These are phyloP conservation scores for Zarea fungicola DNA, from an alignment of 2,329 filamentous ascomycete species.

Conservation along the genomic window DNA sequence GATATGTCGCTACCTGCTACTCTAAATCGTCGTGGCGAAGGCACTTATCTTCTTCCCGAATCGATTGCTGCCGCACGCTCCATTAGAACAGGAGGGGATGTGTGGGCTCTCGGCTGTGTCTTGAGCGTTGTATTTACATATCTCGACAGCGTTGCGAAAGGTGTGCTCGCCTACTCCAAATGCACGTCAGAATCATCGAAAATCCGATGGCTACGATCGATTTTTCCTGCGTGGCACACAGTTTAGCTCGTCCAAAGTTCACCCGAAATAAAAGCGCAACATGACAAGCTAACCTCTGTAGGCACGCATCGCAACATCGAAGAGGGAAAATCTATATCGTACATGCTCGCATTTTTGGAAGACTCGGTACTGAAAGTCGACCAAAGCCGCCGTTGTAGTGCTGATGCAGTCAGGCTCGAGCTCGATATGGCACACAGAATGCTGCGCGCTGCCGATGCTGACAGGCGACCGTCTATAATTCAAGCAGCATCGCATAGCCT, in stretches of 20 bases:
- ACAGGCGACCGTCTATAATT: neutral
- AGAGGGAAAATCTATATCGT: constrained; percentile 21
- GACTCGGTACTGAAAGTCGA: constrained; percentile 20
- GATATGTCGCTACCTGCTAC: constrained; percentile 21
- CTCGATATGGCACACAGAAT: constrained; percentile 12
- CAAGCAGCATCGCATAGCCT: constrained; percentile 11
- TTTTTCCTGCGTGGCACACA: constrained; percentile 18
- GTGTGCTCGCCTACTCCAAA: constrained; percentile 20
- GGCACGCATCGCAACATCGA: constrained; percentile 15
- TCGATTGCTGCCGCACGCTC: constrained; percentile 19
- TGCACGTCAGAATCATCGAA: constrained; percentile 19
- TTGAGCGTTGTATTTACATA: constrained; percentile 34
- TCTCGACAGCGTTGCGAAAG: constrained; percentile 25
- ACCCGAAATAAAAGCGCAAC: constrained; percentile 18
- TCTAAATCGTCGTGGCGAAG: constrained; percentile 25
- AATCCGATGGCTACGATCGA: constrained; percentile 20
- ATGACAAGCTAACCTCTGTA: constrained; percentile 15
- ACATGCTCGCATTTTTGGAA: constrained; percentile 25
- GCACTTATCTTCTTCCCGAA: constrained; percentile 35
- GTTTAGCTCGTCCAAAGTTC: constrained; percentile 13
- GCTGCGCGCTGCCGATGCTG: neutral
- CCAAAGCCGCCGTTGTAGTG: constrained; percentile 17
- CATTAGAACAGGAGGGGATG: constrained; percentile 31
- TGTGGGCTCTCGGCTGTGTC: constrained; percentile 37
- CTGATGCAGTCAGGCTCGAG: constrained; percentile 18